Percentiles rank a stretch among this genome's conserved stretches.
Conservation (phyloP, 441 rosid genomes). For the Populus tomentosa region DNA sequence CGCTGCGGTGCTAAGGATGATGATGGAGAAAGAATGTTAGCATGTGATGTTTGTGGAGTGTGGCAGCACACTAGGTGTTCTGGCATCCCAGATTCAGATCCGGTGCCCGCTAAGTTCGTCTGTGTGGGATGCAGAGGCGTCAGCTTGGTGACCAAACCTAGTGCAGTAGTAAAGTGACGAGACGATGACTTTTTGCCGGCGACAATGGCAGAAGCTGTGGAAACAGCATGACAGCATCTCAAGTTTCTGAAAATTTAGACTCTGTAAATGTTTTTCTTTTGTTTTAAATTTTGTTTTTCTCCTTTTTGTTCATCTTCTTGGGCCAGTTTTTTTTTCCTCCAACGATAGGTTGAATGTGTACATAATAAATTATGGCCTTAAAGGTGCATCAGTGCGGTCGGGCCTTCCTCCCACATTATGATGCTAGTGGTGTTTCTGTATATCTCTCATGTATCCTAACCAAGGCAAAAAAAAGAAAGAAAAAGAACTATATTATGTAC, state of each 20-base stretch:
- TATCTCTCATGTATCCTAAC: background rate
- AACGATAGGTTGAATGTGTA: background rate
- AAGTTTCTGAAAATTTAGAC: background rate
- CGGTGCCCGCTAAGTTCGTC: conserved; percentile 55
- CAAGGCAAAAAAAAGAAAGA: background rate
- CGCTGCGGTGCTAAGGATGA: conserved; percentile 65
- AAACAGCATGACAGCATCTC: background rate
- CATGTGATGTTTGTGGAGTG: conserved; percentile 64
- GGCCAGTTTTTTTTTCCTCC: background rate
- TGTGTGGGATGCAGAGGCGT: conserved; percentile 41
- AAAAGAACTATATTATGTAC: background rate
- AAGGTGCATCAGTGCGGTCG: background rate
- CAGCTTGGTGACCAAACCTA: background rate
- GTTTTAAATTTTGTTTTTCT: no score
- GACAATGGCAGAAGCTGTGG: background rate
- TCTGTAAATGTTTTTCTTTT: background rate
- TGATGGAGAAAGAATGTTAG: conserved; percentile 73
- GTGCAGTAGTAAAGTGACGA: conserved; percentile 11
- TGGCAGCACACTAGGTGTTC: conserved; percentile 80
- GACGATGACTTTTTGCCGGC: no score
- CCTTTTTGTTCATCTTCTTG: background rate
- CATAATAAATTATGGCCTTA: background rate
- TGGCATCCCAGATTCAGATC: conserved; percentile 43
- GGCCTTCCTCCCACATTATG: background rate
- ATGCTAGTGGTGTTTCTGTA: background rate